Evolutionary conservation across 306 rosid species (phyloP).

Genomic region (Morella rubra): DNA sequence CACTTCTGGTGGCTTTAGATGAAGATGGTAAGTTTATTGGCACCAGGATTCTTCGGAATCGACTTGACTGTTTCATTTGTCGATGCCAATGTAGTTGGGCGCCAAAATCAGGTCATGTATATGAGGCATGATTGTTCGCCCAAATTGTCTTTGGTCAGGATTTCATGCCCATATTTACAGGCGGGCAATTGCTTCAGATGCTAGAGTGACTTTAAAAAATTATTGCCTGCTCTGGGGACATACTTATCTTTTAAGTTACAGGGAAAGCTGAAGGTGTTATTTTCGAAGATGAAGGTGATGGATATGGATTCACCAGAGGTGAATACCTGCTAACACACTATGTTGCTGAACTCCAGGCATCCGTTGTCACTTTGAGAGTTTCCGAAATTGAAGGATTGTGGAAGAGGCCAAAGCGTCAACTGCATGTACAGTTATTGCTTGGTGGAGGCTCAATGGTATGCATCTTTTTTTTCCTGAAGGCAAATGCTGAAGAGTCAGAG

Average conservation of each 20-base stretch:
- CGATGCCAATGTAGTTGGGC: background rate
- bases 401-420: slow-evolving; percentile 70
- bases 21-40: slow-evolving; percentile 49
- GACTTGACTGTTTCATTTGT: background rate
- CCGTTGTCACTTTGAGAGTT: slow-evolving; percentile 63
- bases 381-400: slow-evolving; percentile 71
- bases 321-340: slow-evolving; percentile 74
- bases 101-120: background rate
- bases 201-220: background rate
- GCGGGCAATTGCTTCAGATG: background rate
- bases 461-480: slow-evolving; percentile 19
- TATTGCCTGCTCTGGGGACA: background rate
- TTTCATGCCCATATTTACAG: background rate
- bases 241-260: slow-evolving; percentile 33
- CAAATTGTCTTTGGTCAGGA: background rate
- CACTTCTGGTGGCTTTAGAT: slow-evolving; percentile 87
- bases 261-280: slow-evolving; percentile 90
- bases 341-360: slow-evolving; percentile 65
- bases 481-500: slow-evolving; percentile 23
- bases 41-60: background rate
- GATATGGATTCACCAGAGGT: slow-evolving; percentile 74
- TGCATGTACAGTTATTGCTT: slow-evolving; percentile 73
- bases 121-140: background rate
- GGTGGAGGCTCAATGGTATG: slow-evolving; percentile 89
- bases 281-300: slow-evolving; percentile 93